phyloP scores from a whole-genome alignment of 192 early-diverging fungal species.

The Globomyces pollinis-pini region DNA sequence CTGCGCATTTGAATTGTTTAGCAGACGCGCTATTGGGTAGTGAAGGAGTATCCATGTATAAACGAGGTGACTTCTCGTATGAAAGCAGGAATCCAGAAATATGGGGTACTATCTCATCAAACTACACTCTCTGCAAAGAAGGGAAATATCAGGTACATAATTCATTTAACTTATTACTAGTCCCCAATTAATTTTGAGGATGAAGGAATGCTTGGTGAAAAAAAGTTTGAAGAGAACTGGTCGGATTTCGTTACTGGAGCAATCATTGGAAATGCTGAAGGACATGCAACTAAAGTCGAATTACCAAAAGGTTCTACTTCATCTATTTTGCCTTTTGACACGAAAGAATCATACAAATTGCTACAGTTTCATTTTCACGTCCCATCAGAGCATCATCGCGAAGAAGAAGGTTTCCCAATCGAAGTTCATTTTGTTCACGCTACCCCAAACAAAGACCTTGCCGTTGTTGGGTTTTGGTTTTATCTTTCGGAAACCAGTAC shows the following conservation, averaged over 20 bases:
- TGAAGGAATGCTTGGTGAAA: not conserved
- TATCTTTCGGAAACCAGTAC: constrained; percentile 17
- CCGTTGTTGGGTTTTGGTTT: constrained; percentile 43
- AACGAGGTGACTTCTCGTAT: not conserved
- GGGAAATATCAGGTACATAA: constrained; percentile 38
- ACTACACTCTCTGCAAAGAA: constrained; percentile 15
- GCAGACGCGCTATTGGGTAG: not conserved
- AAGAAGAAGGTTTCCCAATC: constrained; percentile 13
- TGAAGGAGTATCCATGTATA: not conserved
- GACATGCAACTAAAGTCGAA: constrained; percentile 39
- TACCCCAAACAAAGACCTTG: constrained; percentile 20
- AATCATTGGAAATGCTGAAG: constrained; percentile 8
- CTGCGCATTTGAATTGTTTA: not conserved
- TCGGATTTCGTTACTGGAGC: constrained; percentile 2
- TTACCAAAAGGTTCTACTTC: constrained; percentile 22
- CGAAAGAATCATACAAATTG: constrained; percentile 8
- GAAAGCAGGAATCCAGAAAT: constrained; percentile 1
- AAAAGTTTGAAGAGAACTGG: not conserved
- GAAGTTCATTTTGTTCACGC: constrained; percentile 50
- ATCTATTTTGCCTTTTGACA: not conserved
- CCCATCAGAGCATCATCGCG: constrained; percentile 50
- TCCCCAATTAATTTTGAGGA: constrained; percentile 45
- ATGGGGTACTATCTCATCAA: constrained; percentile 20
- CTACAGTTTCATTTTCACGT: constrained; percentile 56
- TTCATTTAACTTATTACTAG: too few relatives aligned